Base-by-base conservation (phyloP, 164 flowering plant species). In the Magnolia kwangsiensis region DNA sequence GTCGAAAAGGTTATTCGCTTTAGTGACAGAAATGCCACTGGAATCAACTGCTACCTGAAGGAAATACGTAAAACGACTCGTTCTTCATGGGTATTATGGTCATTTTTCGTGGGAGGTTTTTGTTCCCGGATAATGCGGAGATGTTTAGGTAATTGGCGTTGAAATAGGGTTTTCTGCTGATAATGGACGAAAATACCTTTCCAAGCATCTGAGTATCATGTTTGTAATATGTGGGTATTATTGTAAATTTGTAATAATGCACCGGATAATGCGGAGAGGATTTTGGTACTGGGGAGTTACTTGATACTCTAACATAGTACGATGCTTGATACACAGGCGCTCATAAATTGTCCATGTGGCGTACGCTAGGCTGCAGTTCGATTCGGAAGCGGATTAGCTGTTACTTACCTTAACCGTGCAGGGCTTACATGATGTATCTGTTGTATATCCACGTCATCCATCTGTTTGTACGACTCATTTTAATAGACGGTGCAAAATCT, bases 111-210 rank as follows among this genome's bases (percentile, higher is more conserved):
- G 18, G 49, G 71, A 18, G 20, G 59, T 67, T 67, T 69, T 27
- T 0, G 49, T 50, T 31, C 23, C 80, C 80, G 74, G 64, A 69
- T 50, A 50, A 59, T 14, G 18, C 76, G 80, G 77, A 78, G 73
- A 70, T 20, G 72, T 50, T 70, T 50, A 23, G 24, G 9, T 50
- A 8, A 49, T 50, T 70, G 49, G 59, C 24, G 49, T 70, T 70
- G 55, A 70, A 45, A 50, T 50, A 49, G 58, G 51, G 4, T 7
- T 70, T 13, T 70, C 45, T 70, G 27, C 7, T 29, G 18, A 6
- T 20, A 70, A 70, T 45, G 72, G 49, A 63, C 65, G 23, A n/a
- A 1, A 63, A n/a, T 63, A 7, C 65, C 65, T 63, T 63, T 8
- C 23, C 19, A 63, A 18, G 8, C 45, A 37, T 37, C 6, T 5